Base-by-base conservation (phyloP, 1,139 yeast genomes). In the Debaryomyces sp. region DNA sequence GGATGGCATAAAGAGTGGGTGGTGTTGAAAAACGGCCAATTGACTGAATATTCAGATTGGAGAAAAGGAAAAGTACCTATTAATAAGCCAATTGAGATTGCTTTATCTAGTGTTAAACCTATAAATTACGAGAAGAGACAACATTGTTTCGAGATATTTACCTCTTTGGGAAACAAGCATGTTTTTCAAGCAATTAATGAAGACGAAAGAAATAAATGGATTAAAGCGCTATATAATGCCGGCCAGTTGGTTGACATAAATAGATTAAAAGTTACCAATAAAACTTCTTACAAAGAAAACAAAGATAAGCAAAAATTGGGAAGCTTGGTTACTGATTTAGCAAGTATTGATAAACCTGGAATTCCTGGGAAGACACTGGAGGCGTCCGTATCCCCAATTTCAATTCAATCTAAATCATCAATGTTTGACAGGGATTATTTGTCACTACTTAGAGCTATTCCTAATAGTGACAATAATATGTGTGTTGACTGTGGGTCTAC, bases 1-100 rank as follows among this genome's bases (percentile, higher is more conserved):
- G 89, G 89, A 2, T 90, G 96, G 97, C 96, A 90, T 65, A 89
- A 89, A 60, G 92, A 87, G 65, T 89, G 96, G 95, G 89, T 90
- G 1, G 90, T 85, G 0, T 71, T 89, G 45, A 79, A 80, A 17
- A 80, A 81, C 17, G 94, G 95, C 1, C 80, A 77, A 52, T 70
- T 89, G 34, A 76, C 78, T 45, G 96, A 89, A 61, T 89, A 81
- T 62, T 78, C 89, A 39, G 92, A 89, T 65, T 89, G 96, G 96
- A 80, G 92, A 60, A 85, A 79, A 50, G 90, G 91, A 44, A 70
- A 75, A 10, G 80, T 77, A 23, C 78, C 85, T 13, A 84, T 88
- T 48, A 81, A 83, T 54, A 78, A 77, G 15, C 95, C 96, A 2
- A 82, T 90, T 15, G 89, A 87, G 54, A 66, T 90, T 40, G 87